phyloP scores from a whole-genome alignment of 2,329 filamentous ascomycete species.

The Cercospora beticola region DNA sequence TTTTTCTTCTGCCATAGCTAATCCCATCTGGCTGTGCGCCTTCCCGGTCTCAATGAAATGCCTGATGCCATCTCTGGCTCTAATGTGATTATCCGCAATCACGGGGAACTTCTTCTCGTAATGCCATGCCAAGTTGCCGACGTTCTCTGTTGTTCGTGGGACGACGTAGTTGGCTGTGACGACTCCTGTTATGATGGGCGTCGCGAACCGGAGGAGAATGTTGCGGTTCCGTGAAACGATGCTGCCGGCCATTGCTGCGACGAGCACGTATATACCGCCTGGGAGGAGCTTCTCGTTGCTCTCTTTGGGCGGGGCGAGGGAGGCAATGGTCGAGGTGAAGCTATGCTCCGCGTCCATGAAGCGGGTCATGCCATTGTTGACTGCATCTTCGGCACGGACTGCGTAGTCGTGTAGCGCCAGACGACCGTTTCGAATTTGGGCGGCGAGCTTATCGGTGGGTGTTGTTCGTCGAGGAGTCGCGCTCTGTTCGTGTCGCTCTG shows the following conservation, averaged over 20 bases:
- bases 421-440: conserved; percentile 75
- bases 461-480: conserved; percentile 54
- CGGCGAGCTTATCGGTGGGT: conserved; percentile 84
- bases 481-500: conserved; percentile 32
- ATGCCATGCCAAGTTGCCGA: conserved; percentile 81
- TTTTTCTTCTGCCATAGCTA: conserved; percentile 75
- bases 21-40: conserved; percentile 69
- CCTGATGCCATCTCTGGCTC: conserved; percentile 66
- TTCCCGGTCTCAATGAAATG: conserved; percentile 71
- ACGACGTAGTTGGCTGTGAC: conserved; percentile 81
- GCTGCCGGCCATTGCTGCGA: conserved; percentile 90
- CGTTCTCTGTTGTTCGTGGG: conserved; percentile 86
- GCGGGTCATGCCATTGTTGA: conserved; percentile 78
- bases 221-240: conserved; percentile 88
- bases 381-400: conserved; percentile 70
- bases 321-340: conserved; percentile 86
- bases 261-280: conserved; percentile 85
- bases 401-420: conserved; percentile 77
- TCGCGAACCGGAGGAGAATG: conserved; percentile 72
- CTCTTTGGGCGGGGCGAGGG: conserved; percentile 80
- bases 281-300: conserved; percentile 87
- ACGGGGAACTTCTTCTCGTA: conserved; percentile 89
- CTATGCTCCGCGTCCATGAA: conserved; percentile 83
- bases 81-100: conserved; percentile 76
- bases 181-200: conserved; percentile 77